These are phyloP conservation scores for Amaranthus tricolor DNA, from an alignment of 179 eudicot species.

Conservation along the genomic window DNA sequence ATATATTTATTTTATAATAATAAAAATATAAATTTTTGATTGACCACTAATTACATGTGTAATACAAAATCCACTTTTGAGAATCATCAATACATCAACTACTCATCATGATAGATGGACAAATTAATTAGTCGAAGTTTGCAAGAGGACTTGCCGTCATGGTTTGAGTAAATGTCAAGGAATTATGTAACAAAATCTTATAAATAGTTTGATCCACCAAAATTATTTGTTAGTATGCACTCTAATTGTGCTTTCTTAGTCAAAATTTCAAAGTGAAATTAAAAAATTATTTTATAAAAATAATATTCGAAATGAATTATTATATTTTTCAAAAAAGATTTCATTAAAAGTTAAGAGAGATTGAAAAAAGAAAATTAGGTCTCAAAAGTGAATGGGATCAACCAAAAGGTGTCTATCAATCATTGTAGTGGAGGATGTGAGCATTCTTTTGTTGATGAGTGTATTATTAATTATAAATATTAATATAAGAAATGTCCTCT, in stretches of 20 bases:
- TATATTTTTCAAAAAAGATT: not conserved
- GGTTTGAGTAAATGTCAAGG: slow-evolving; percentile 27
- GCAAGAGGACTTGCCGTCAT: not conserved
- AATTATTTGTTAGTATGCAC: slow-evolving; percentile 3
- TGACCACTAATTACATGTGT: no score
- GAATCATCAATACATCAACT: no score
- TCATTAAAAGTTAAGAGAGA: not conserved
- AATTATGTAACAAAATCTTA: slow-evolving; percentile 26
- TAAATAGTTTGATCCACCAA: slow-evolving; percentile 29
- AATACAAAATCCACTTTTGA: no score
- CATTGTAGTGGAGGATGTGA: slow-evolving; percentile 10
- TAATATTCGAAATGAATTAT: not conserved
- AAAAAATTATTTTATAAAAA: not conserved
- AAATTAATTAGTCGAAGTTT: not conserved
- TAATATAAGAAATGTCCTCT: slow-evolving; percentile 5
- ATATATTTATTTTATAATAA: no score
- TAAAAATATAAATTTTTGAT: no score
- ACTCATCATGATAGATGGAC: no score
- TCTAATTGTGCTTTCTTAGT: slow-evolving; percentile 1
- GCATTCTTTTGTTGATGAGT: not conserved
- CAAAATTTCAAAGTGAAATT: slow-evolving; percentile 5
- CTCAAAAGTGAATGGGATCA: slow-evolving; percentile 7
- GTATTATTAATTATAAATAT: not conserved
- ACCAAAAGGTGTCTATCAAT: slow-evolving; percentile 15
- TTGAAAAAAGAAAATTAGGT: slow-evolving; percentile 4